Conservation (phyloP, 2,329 filamentous ascomycete species). For the Claviceps cyperi region DNA sequence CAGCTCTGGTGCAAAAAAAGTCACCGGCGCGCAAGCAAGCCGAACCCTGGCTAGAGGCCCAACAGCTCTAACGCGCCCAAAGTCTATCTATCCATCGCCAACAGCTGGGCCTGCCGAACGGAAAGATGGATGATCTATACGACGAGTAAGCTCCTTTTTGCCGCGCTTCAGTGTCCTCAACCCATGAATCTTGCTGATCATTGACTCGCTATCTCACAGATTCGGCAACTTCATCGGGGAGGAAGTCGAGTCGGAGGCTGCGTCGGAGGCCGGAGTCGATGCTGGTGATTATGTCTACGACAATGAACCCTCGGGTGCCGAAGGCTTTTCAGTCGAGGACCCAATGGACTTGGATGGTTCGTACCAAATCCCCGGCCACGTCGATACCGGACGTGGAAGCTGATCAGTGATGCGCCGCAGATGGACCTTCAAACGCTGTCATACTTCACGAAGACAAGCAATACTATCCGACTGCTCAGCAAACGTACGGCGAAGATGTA, state of each 20-base stretch:
- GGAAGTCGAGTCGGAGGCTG: slow-evolving; percentile 70
- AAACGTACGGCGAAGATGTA: slow-evolving; percentile 87
- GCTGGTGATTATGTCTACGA: slow-evolving; percentile 70
- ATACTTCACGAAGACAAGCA: slow-evolving; percentile 98
- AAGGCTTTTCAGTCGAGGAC: slow-evolving; percentile 57
- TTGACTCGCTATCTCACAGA: slow-evolving; percentile 29
- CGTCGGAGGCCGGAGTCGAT: slow-evolving; percentile 63
- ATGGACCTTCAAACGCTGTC: slow-evolving; percentile 90
- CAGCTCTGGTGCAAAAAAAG: slow-evolving; percentile 10
- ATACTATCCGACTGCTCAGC: slow-evolving; percentile 95
- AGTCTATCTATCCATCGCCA: slow-evolving; percentile 12
- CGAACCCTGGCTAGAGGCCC: not conserved
- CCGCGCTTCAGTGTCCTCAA: not conserved
- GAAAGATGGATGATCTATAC: slow-evolving; percentile 82
- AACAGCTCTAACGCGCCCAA: slow-evolving; percentile 7
- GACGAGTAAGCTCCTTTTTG: slow-evolving; percentile 53
- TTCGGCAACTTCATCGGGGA: slow-evolving; percentile 99
- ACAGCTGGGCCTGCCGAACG: slow-evolving; percentile 7
- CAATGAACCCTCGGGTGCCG: slow-evolving; percentile 53
- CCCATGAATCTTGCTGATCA: not conserved
- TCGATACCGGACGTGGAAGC: not conserved
- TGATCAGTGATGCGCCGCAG: slow-evolving; percentile 19
- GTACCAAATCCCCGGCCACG: slow-evolving; percentile 8
- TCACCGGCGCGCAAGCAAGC: slow-evolving; percentile 1
- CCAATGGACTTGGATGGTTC: slow-evolving; percentile 84